Evolutionary conservation across 139 green algal genomes (phyloP), one percentile per base, ranked within the genome.

Genomic region (Edaphochlamys debaryana): DNA sequence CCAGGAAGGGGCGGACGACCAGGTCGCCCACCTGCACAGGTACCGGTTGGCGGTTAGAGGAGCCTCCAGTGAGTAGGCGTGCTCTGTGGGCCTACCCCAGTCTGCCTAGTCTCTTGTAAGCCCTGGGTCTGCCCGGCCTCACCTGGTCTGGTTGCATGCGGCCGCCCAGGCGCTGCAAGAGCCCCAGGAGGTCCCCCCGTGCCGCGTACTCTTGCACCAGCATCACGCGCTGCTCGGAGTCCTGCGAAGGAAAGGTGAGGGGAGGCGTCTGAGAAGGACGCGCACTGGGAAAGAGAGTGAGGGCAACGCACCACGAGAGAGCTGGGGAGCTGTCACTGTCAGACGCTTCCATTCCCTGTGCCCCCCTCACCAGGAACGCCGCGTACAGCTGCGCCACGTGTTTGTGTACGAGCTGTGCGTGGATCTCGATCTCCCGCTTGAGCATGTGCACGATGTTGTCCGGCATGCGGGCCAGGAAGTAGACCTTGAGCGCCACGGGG

Each of bases 181-280:
- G 25, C 4, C 27, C 48, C 41, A 82, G 85, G 3, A 89, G 73
- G 79, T 89, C 85, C 2, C 85, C 85, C 22, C 40, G 52, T 1
- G 74, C 67, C 6, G 85, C 85, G 67, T 62, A 87, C 73, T 89
- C 85, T 73, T 89, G 85, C 36, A 89, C 85, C 66, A 89, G 66
- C 40, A 89, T 79, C 52, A 89, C 79, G 19, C 34, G 66, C 66
- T 50, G 4, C 1, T 7, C 32, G 66, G 25, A 9, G 34, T 70
- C 66, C 66, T 70, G 36, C 7, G n/a, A 6, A 30, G 52, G n/a
- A n/a, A n/a, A n/a, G n/a, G n/a, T n/a, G n/a, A n/a, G n/a, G n/a
- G n/a, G n/a, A n/a, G n/a, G n/a, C n/a, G n/a, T n/a, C n/a, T n/a
- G n/a, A n/a, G n/a, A n/a, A n/a, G n/a, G n/a, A n/a, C n/a, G n/a